phyloP scores from a whole-genome alignment of 1,284 basidiomycete species.

The Malassezia dermatis region DNA sequence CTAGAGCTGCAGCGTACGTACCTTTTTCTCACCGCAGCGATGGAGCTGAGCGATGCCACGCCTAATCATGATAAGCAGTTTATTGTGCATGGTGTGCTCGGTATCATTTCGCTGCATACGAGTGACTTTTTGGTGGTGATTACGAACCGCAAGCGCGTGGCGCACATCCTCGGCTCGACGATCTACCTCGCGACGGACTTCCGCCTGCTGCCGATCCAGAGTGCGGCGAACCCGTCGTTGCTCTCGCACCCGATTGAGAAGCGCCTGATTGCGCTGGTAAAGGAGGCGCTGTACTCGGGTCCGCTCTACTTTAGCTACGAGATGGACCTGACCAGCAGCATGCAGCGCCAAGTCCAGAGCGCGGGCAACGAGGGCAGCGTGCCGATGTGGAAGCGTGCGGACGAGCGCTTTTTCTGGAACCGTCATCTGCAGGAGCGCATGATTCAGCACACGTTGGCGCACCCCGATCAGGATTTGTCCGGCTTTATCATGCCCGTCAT shows the following conservation, averaged over 20 bases:
- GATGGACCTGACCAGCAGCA: constrained; percentile 75
- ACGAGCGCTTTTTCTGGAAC: constrained; percentile 99
- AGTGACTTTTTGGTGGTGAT: constrained; percentile 79
- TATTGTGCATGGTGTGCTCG: constrained; percentile 32
- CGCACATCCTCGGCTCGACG: constrained; percentile 69
- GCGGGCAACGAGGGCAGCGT: constrained; percentile 50
- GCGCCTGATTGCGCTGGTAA: constrained; percentile 73
- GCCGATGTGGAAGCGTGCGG: constrained; percentile 62
- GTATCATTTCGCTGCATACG: constrained; percentile 37
- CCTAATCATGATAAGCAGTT: constrained; percentile 21
- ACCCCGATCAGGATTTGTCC: constrained; percentile 56
- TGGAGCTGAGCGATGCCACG: neutral
- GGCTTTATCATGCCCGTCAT: constrained; percentile 68
- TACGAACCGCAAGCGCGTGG: constrained; percentile 69
- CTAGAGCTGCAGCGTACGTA: constrained; percentile 8
- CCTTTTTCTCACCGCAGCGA: neutral
- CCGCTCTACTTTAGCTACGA: constrained; percentile 82
- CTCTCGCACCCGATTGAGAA: constrained; percentile 71
- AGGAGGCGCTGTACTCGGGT: constrained; percentile 69
- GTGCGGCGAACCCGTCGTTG: constrained; percentile 58
- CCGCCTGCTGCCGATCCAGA: constrained; percentile 69
- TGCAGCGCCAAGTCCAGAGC: constrained; percentile 68
- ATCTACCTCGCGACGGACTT: constrained; percentile 84
- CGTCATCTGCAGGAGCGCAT: constrained; percentile 53
- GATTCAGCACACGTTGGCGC: constrained; percentile 19